Evolutionary conservation across 495 filamentous ascomycete species (phyloP).

Genomic region (Parathielavia appendiculata): DNA sequence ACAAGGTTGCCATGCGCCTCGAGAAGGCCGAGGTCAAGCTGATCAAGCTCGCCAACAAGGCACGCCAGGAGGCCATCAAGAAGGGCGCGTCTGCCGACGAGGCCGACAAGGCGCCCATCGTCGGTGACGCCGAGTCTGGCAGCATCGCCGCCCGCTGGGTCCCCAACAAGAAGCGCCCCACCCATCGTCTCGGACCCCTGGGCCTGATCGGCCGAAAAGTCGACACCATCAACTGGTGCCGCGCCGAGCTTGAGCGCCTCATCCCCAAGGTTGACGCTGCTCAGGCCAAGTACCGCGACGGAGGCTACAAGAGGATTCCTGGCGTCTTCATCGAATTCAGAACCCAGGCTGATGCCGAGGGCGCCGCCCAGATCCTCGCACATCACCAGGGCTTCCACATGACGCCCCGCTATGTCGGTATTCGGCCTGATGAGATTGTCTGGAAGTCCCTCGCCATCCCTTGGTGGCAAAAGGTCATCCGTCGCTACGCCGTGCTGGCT

Average conservation of each 20-base stretch:
- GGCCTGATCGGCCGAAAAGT: slow-evolving; percentile 85
- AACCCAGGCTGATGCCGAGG: slow-evolving; percentile 74
- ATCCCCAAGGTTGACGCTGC: slow-evolving; percentile 72
- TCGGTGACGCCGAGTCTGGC: slow-evolving; percentile 59
- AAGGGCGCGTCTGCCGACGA: slow-evolving; percentile 51
- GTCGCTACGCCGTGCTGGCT: slow-evolving; percentile 60
- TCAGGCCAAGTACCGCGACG: slow-evolving; percentile 67
- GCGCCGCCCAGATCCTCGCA: slow-evolving; percentile 76
- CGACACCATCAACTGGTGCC: slow-evolving; percentile 90
- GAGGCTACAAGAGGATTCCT: slow-evolving; percentile 61
- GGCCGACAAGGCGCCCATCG: slow-evolving; percentile 45
- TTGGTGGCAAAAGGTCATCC: slow-evolving; percentile 80
- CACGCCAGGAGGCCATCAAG: slow-evolving; percentile 68
- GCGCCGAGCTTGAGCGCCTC: slow-evolving; percentile 71
- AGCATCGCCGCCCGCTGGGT: slow-evolving; percentile 77
- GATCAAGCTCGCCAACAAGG: slow-evolving; percentile 73
- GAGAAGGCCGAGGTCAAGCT: slow-evolving; percentile 88
- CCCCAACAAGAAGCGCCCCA: slow-evolving; percentile 73
- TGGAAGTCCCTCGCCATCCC: slow-evolving; percentile 83
- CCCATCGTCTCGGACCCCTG: slow-evolving; percentile 71
- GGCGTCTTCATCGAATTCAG: slow-evolving; percentile 89
- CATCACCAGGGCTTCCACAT: slow-evolving; percentile 90
- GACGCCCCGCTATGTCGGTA: slow-evolving; percentile 82
- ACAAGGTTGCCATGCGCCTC: slow-evolving; percentile 76
- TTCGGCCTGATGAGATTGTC: slow-evolving; percentile 80